These are phyloP conservation scores for Aegilops tauschii DNA, from an alignment of 176 grass and related monocot genomes.

Conservation along the genomic window DNA sequence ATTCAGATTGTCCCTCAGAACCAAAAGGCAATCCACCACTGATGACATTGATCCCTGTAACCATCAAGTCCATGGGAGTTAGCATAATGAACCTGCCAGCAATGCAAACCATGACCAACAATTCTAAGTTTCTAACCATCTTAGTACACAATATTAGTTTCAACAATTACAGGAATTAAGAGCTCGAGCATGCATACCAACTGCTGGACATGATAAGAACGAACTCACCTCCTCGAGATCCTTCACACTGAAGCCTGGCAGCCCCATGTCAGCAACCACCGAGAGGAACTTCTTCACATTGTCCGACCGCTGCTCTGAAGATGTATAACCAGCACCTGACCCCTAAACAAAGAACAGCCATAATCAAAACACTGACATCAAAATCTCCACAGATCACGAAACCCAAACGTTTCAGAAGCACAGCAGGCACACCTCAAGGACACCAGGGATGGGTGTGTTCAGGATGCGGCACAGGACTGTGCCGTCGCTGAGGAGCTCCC, in stretches of 20 bases:
- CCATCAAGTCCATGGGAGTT: neutral
- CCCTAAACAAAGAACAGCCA: slow-evolving; percentile 36
- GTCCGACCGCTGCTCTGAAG: slow-evolving; percentile 30
- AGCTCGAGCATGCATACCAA: slow-evolving; percentile 6
- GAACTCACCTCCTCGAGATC: slow-evolving; percentile 78
- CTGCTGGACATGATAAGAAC: neutral
- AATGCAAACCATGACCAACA: neutral
- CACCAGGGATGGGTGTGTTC: slow-evolving; percentile 48
- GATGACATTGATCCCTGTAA: slow-evolving; percentile 71
- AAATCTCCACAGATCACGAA: slow-evolving; percentile 6
- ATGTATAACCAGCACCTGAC: slow-evolving; percentile 36
- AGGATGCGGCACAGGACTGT: slow-evolving; percentile 48
- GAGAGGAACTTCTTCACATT: slow-evolving; percentile 77
- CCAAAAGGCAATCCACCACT: slow-evolving; percentile 82
- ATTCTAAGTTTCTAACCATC: neutral
- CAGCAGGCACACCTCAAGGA: slow-evolving; percentile 37
- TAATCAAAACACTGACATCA: neutral
- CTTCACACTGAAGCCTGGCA: slow-evolving; percentile 63
- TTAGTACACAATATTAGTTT: neutral
- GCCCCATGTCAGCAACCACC: slow-evolving; percentile 59
- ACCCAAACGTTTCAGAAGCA: neutral
- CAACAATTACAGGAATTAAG: neutral
- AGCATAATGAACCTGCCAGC: slow-evolving; percentile 17
- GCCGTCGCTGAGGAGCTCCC: slow-evolving; percentile 65
- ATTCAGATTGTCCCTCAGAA: slow-evolving; percentile 57